Evolutionary conservation across 164 flowering plant species (phyloP).

Genomic region (Warburgia ugandensis): DNA sequence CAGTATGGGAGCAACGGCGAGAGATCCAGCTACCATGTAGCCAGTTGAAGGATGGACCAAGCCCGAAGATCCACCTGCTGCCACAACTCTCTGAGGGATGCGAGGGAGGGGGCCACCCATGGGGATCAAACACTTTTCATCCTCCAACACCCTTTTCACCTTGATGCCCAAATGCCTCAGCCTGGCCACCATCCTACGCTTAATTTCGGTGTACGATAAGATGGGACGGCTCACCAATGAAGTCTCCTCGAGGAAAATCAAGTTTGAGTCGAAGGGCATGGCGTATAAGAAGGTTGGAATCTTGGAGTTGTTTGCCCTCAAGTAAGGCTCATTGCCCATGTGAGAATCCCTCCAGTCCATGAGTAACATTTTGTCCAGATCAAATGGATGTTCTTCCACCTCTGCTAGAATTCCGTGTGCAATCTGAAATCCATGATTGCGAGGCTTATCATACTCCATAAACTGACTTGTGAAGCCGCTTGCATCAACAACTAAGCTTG

Average conservation of each 20-base stretch:
- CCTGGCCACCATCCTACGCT: conserved; percentile 69
- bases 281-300: conserved; percentile 65
- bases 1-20: conserved; percentile 38
- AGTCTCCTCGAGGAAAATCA: conserved; percentile 70
- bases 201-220: conserved; percentile 47
- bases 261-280: conserved; percentile 56
- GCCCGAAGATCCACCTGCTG: conserved; percentile 60
- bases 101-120: conserved; percentile 87
- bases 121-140: conserved; percentile 75
- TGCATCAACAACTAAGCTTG: conserved; percentile 60
- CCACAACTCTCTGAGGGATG: conserved; percentile 57
- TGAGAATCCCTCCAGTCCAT: conserved; percentile 88
- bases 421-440: conserved; percentile 60
- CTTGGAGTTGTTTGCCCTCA: conserved; percentile 33
- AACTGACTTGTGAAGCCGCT: conserved; percentile 54
- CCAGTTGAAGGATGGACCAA: conserved; percentile 72
- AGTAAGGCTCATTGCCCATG: conserved; percentile 51
- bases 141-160: conserved; percentile 57
- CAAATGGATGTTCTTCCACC: conserved; percentile 67
- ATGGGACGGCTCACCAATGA: conserved; percentile 64
- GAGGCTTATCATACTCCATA: conserved; percentile 38
- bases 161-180: conserved; percentile 61
- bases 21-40: conserved; percentile 50
- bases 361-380: conserved; percentile 66
- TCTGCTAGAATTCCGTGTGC: conserved; percentile 75